Conservation (phyloP, 116 monocot species). For the Phalaenopsis hybrid region DNA sequence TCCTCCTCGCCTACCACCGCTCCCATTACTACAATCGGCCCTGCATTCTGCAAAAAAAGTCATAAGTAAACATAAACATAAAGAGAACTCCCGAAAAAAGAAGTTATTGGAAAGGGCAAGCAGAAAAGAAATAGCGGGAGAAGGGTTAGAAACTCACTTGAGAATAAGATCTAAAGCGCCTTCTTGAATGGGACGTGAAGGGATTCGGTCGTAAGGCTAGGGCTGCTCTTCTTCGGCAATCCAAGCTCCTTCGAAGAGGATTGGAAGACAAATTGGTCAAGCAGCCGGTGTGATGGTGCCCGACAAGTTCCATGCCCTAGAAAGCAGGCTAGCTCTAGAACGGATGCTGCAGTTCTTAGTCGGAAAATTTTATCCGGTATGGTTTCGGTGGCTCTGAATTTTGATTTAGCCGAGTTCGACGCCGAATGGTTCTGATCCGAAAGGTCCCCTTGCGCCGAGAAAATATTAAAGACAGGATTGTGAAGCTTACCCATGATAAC, state of each 20-base stretch:
- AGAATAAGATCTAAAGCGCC: background rate
- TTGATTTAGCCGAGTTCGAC: too few species aligned
- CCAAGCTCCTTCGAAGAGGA: constrained; percentile 2
- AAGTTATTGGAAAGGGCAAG: background rate
- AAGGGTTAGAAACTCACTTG: constrained; percentile 1
- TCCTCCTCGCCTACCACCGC: constrained; percentile 43
- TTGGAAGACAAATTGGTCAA: background rate
- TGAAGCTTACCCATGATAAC: too few species aligned
- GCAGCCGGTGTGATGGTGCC: constrained; percentile 6
- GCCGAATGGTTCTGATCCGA: too few species aligned
- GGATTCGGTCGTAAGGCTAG: background rate
- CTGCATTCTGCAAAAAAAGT: constrained; percentile 24
- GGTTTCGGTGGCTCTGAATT: too few species aligned
- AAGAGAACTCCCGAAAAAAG: background rate
- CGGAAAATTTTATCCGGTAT: background rate
- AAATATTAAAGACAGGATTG: too few species aligned
- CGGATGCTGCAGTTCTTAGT: too few species aligned
- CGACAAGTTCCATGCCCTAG: constrained; percentile 14
- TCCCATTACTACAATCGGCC: constrained; percentile 22
- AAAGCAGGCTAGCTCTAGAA: background rate
- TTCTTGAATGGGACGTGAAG: background rate
- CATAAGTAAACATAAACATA: background rate
- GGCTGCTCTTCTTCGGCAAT: background rate
- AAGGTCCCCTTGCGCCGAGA: too few species aligned
- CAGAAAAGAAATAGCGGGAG: background rate